Evolutionary conservation across 106 monocot species (phyloP).

Genomic region (Posidonia australis): DNA sequence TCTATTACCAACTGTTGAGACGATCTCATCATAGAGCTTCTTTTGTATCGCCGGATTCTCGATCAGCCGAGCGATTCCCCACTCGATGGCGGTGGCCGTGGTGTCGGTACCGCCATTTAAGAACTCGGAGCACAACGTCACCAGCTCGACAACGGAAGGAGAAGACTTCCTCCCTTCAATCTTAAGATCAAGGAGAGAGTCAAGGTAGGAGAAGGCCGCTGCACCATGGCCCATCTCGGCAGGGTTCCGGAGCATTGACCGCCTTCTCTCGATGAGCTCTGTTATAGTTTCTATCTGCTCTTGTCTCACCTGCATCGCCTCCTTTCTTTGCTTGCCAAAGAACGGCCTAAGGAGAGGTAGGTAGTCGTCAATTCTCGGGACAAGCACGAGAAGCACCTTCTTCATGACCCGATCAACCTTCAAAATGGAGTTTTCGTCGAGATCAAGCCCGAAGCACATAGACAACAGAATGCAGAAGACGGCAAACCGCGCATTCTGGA

Average conservation of each 20-base stretch:
- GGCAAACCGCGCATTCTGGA: slow-evolving; percentile 79
- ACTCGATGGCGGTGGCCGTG: slow-evolving; percentile 86
- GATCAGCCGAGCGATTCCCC: slow-evolving; percentile 65
- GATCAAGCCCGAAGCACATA: slow-evolving; percentile 82
- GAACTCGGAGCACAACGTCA: slow-evolving; percentile 77
- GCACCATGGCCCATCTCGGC: background rate
- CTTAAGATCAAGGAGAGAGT: slow-evolving; percentile 68
- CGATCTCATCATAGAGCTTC: slow-evolving; percentile 47
- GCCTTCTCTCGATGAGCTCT: slow-evolving; percentile 51
- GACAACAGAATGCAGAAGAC: slow-evolving; percentile 76
- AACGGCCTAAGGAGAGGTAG: slow-evolving; percentile 65
- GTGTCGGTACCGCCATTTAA: slow-evolving; percentile 91
- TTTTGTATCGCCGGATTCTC: slow-evolving; percentile 52
- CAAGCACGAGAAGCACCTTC: slow-evolving; percentile 50
- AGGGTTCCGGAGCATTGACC: slow-evolving; percentile 26
- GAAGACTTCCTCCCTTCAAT: slow-evolving; percentile 39
- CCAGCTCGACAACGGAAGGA: slow-evolving; percentile 49
- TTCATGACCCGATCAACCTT: slow-evolving; percentile 58
- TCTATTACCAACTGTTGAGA: slow-evolving; percentile 20
- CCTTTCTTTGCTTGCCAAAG: slow-evolving; percentile 37
- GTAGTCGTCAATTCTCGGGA: slow-evolving; percentile 70
- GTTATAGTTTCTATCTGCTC: slow-evolving; percentile 42
- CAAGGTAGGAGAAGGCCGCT: slow-evolving; percentile 68
- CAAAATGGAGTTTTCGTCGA: slow-evolving; percentile 45
- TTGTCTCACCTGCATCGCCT: slow-evolving; percentile 33